Evolutionary conservation across 495 filamentous ascomycete species (phyloP).

Genomic region (Staphylotrichum tortipilum): DNA sequence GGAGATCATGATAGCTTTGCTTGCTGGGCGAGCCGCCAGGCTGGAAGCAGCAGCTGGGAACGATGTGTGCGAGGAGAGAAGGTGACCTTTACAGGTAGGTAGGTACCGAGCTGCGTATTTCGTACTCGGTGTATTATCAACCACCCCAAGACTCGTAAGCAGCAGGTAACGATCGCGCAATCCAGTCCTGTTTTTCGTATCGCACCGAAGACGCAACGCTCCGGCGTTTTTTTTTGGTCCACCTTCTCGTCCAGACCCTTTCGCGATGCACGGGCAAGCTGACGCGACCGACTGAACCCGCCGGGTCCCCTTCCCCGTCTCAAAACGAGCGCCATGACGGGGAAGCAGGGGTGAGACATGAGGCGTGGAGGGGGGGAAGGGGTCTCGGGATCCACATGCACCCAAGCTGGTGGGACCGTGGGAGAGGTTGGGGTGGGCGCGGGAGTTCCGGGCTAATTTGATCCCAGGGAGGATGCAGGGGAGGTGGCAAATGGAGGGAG

Average conservation of each 20-base stretch:
- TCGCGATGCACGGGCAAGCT: neutral
- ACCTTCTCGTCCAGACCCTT: neutral
- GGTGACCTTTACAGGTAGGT: neutral
- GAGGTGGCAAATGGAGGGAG: too few relatives aligned
- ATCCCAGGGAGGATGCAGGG: too few relatives aligned
- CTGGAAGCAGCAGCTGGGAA: too few relatives aligned
- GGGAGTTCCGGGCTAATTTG: too few relatives aligned
- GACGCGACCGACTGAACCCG: neutral
- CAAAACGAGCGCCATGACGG: neutral
- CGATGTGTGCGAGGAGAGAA: conserved; percentile 3
- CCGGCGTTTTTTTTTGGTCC: neutral
- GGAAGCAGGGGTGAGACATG: neutral
- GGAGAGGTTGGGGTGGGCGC: neutral
- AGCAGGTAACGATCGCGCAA: neutral
- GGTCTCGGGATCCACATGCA: neutral
- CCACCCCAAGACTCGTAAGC: neutral
- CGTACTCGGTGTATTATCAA: neutral
- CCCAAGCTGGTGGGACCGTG: neutral
- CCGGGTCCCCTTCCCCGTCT: too few relatives aligned
- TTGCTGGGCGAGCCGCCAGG: too few relatives aligned
- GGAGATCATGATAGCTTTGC: conserved; percentile 3
- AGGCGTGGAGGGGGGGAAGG: too few relatives aligned
- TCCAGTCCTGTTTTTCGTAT: neutral
- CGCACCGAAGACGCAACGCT: neutral
- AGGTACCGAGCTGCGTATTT: neutral